phyloP scores from a whole-genome alignment of 306 rosid genomes.

The Canavalia ensiformis region DNA sequence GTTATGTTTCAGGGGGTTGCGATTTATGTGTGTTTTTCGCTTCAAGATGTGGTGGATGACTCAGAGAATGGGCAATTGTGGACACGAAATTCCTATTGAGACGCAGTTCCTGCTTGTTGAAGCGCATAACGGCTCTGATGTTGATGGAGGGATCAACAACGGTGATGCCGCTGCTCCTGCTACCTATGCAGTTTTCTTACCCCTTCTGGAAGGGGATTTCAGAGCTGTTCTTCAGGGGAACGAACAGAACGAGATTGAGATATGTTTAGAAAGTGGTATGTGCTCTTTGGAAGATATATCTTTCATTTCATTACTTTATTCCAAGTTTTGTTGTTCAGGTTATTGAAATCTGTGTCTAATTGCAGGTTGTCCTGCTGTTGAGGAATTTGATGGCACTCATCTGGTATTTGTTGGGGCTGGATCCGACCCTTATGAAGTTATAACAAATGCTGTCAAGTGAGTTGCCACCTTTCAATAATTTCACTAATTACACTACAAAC shows the following conservation, averaged over 20 bases:
- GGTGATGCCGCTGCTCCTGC: constrained; percentile 59
- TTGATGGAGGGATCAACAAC: constrained; percentile 51
- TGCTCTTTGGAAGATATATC: background rate
- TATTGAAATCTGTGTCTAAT: constrained; percentile 28
- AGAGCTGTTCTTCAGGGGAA: constrained; percentile 96
- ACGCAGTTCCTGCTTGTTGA: constrained; percentile 90
- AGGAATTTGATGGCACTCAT: constrained; percentile 84
- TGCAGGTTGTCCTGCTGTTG: constrained; percentile 86
- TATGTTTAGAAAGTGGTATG: constrained; percentile 94
- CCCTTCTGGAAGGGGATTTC: constrained; percentile 95
- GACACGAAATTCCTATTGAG: constrained; percentile 82
- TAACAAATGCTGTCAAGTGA: constrained; percentile 84
- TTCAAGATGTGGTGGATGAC: constrained; percentile 99
- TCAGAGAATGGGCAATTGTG: constrained; percentile 84
- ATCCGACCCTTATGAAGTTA: constrained; percentile 86
- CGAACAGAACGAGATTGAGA: constrained; percentile 80
- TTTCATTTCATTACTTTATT: background rate
- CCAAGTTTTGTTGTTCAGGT: background rate
- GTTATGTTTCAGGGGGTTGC: constrained; percentile 63
- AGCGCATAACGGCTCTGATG: constrained; percentile 53
- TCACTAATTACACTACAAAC: background rate
- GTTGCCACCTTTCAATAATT: constrained; percentile 35
- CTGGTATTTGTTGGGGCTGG: constrained; percentile 82
- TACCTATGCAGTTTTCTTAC: constrained; percentile 75
- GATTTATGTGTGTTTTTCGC: constrained; percentile 84